Conservation (phyloP, 148 eudicot species). For the Oxyria digyna region DNA sequence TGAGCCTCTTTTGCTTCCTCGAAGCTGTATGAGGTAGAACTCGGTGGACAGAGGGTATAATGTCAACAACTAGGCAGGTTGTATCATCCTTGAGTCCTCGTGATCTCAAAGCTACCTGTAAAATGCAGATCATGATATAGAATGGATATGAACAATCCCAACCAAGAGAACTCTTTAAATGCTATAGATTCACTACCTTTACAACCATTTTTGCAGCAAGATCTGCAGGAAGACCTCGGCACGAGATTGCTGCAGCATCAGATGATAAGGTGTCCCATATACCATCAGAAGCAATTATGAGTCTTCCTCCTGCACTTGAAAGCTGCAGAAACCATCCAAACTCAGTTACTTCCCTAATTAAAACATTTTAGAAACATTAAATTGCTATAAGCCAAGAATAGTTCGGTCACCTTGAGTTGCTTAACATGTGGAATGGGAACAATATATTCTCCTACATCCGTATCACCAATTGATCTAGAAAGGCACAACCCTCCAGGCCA, state of each 20-base stretch:
- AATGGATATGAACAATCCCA: background rate
- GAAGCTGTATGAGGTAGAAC: slow-evolving; percentile 39
- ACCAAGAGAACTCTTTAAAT: background rate
- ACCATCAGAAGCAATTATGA: slow-evolving; percentile 96
- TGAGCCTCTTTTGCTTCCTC: slow-evolving; percentile 49
- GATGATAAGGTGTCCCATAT: slow-evolving; percentile 92
- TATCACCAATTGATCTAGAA: slow-evolving; percentile 95
- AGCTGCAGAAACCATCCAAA: slow-evolving; percentile 34
- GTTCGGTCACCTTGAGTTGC: slow-evolving; percentile 77
- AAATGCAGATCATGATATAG: slow-evolving; percentile 4
- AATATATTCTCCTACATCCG: slow-evolving; percentile 96
- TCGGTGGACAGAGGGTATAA: slow-evolving; percentile 73
- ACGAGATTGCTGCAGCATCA: slow-evolving; percentile 79
- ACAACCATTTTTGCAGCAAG: slow-evolving; percentile 99
- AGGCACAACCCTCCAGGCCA: slow-evolving; percentile 99
- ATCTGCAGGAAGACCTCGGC: slow-evolving; percentile 88
- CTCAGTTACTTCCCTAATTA: slow-evolving; percentile 7
- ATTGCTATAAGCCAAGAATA: background rate
- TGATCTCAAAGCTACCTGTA: slow-evolving; percentile 93
- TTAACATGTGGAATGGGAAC: slow-evolving; percentile 98
- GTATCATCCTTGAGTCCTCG: slow-evolving; percentile 97
- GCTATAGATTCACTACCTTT: slow-evolving; percentile 38
- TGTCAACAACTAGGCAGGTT: slow-evolving; percentile 94
- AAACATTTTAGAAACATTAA: background rate
- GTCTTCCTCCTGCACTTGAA: slow-evolving; percentile 89